phyloP scores from a whole-genome alignment of 768 basidiomycete species.

The Rhodotorula kratochvilovae region DNA sequence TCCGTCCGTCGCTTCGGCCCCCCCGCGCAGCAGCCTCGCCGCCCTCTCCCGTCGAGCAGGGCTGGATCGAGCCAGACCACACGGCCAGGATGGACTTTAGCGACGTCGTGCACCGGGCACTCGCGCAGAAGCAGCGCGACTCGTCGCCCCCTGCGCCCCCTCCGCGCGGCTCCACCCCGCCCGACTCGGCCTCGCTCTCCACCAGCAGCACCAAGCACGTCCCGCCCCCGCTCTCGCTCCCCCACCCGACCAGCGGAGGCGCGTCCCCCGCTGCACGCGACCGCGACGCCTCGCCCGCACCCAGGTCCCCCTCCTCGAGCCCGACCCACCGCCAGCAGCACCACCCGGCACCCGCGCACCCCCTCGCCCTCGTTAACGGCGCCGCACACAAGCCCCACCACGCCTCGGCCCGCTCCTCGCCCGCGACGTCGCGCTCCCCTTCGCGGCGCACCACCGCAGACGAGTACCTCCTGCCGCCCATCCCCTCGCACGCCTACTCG shows the following conservation, averaged over 20 bases:
- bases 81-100: slow-evolving; percentile 32
- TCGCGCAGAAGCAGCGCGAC: neutral
- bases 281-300: too few relatives aligned
- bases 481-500: slow-evolving; percentile 7
- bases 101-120: slow-evolving; percentile 18
- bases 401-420: neutral
- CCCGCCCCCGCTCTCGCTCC: too few relatives aligned
- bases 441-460: neutral
- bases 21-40: too few relatives aligned
- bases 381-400: neutral
- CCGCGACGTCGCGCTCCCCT: neutral
- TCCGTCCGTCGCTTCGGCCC: too few relatives aligned
- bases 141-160: neutral
- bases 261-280: neutral
- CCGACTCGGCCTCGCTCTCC: neutral
- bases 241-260: neutral
- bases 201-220: neutral
- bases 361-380: neutral
- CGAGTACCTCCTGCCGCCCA: neutral
- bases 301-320: neutral
- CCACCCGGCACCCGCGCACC: neutral
- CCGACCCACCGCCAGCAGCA: neutral
- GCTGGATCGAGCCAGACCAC: neutral
- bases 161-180: neutral
- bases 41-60: neutral